Percentiles rank a stretch among this genome's conserved stretches.
Conservation (phyloP, 2,329 filamentous ascomycete genomes). For the Leptographium wingfieldii region DNA sequence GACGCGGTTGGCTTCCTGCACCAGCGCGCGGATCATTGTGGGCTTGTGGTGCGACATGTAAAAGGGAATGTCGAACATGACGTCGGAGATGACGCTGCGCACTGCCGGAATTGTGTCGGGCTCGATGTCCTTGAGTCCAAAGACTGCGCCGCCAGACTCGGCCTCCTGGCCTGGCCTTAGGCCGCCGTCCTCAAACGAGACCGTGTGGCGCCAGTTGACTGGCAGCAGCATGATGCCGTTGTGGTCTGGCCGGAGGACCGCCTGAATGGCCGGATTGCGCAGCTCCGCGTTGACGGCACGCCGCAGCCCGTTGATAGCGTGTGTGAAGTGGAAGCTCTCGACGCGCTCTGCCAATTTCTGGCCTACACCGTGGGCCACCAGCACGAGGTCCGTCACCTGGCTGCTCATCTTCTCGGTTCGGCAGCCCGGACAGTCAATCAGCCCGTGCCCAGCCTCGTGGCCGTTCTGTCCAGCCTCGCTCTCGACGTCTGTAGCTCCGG, state of each 20-base stretch:
- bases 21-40: slow-evolving; percentile 84
- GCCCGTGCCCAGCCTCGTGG: slow-evolving; percentile 4
- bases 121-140: slow-evolving; percentile 74
- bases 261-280: slow-evolving; percentile 58
- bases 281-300: slow-evolving; percentile 78
- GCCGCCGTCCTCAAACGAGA: slow-evolving; percentile 76
- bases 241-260: slow-evolving; percentile 61
- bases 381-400: slow-evolving; percentile 71
- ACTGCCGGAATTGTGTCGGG: slow-evolving; percentile 81
- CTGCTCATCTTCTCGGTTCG: slow-evolving; percentile 48
- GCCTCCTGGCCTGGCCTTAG: not conserved
- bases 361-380: slow-evolving; percentile 91
- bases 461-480: not conserved
- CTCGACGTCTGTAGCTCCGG: not conserved
- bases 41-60: slow-evolving; percentile 94
- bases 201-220: slow-evolving; percentile 80
- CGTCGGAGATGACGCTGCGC: slow-evolving; percentile 87
- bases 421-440: slow-evolving; percentile 42
- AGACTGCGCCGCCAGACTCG: slow-evolving; percentile 39
- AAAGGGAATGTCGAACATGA: slow-evolving; percentile 97
- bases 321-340: slow-evolving; percentile 94
- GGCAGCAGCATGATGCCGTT: slow-evolving; percentile 90
- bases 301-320: slow-evolving; percentile 84
- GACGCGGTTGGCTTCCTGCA: slow-evolving; percentile 87
- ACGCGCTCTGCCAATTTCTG: slow-evolving; percentile 92